A percentile compares a stretch with the other conserved stretches of the same genome.
Evolutionary conservation across 2,329 filamentous ascomycete genomes (phyloP).

Genomic region (Hymenoscyphus repandus): DNA sequence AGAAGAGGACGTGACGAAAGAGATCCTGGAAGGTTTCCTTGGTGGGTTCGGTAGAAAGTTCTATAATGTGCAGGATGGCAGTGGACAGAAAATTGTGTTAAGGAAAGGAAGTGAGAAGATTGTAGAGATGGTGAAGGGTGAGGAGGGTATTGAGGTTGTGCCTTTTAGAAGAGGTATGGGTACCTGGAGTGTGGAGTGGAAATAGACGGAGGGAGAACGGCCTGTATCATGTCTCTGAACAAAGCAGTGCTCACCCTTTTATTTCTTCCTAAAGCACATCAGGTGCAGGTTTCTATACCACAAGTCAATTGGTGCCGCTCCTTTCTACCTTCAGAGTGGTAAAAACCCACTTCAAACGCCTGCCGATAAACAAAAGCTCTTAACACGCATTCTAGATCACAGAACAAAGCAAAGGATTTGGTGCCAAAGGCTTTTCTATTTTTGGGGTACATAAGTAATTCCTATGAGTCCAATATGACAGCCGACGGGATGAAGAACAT

Average conservation of each 20-base stretch:
- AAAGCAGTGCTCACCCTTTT: too few species aligned
- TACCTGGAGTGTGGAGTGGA: slow-evolving; percentile 43
- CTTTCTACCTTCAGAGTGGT: too few species aligned
- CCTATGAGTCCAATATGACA: background rate
- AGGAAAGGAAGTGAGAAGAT: slow-evolving; percentile 16
- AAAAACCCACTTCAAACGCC: too few species aligned
- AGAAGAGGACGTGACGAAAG: slow-evolving; percentile 48
- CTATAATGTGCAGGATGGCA: slow-evolving; percentile 35
- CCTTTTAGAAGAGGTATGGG: slow-evolving; percentile 18
- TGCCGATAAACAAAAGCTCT: too few species aligned
- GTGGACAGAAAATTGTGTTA: slow-evolving; percentile 23
- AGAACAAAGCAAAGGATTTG: background rate
- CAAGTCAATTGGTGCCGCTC: too few species aligned
- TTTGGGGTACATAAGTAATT: background rate
- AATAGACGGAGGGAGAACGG: slow-evolving; percentile 1
- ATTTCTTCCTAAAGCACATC: too few species aligned
- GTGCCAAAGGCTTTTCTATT: slow-evolving; percentile 1
- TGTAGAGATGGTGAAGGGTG: slow-evolving; percentile 44
- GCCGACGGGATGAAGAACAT: background rate
- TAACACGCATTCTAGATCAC: background rate
- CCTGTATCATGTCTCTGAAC: too few species aligned
- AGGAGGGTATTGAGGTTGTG: slow-evolving; percentile 44
- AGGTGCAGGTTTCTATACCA: too few species aligned
- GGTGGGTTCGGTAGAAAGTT: slow-evolving; percentile 48
- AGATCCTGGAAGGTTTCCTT: slow-evolving; percentile 50